Conservation (phyloP, 352 stramenopile species). For the Globisporangium recalcitrans region DNA sequence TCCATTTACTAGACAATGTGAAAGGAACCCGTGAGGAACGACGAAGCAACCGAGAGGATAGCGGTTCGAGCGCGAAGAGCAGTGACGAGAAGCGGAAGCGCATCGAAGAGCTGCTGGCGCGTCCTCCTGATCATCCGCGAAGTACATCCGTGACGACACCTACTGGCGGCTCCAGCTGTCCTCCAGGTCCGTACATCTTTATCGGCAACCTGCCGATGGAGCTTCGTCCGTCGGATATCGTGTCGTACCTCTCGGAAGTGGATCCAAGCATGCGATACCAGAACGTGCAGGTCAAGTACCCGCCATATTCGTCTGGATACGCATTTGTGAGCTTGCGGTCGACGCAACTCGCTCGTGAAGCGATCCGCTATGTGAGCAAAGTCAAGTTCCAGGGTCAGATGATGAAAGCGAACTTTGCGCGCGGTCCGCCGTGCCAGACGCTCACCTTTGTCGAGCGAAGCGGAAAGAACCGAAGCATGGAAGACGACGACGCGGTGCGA, state of each 20-base stretch:
- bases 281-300: slow-evolving; percentile 59
- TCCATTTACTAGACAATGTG: no score
- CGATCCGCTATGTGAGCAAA: slow-evolving; percentile 40
- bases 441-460: slow-evolving; percentile 60
- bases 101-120: not conserved
- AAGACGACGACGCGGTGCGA: slow-evolving; percentile 37
- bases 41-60: slow-evolving; percentile 8
- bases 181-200: slow-evolving; percentile 65
- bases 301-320: slow-evolving; percentile 35
- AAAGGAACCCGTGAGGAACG: slow-evolving; percentile 1
- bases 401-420: slow-evolving; percentile 66
- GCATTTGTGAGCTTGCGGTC: slow-evolving; percentile 65
- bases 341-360: slow-evolving; percentile 42
- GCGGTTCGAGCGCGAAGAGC: slow-evolving; percentile 2
- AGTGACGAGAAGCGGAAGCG: slow-evolving; percentile 17
- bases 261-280: slow-evolving; percentile 39
- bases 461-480: slow-evolving; percentile 22
- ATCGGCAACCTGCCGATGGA: slow-evolving; percentile 57
- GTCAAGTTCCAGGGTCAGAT: slow-evolving; percentile 34
- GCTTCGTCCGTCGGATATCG: slow-evolving; percentile 35
- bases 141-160: slow-evolving; percentile 1
- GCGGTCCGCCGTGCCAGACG: slow-evolving; percentile 55
- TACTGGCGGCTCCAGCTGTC: slow-evolving; percentile 31
- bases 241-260: slow-evolving; percentile 43
- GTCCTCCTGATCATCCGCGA: slow-evolving; percentile 8